phyloP scores from a whole-genome alignment of 495 filamentous ascomycete species.

The Neurospora sp. region DNA sequence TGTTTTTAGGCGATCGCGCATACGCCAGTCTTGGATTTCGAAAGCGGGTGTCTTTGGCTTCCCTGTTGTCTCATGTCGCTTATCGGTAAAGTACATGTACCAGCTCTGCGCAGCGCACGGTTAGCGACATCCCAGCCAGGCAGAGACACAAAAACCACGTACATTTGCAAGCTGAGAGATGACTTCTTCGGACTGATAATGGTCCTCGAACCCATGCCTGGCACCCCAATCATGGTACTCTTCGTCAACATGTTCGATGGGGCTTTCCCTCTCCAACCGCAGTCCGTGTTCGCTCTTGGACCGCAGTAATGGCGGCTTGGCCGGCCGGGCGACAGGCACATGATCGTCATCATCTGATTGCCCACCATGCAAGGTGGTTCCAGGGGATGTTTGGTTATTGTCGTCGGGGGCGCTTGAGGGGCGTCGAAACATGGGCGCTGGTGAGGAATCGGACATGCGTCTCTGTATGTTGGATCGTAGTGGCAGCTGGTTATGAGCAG shows the following conservation, averaged over 20 bases:
- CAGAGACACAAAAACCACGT: conserved; percentile 20
- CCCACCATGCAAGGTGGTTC: conserved; percentile 1
- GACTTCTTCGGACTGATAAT: conserved; percentile 57
- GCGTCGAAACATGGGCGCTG: conserved; percentile 10
- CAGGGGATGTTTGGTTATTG: conserved; percentile 6
- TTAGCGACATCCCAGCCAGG: conserved; percentile 6
- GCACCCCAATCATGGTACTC: conserved; percentile 42
- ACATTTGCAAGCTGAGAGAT: conserved; percentile 47
- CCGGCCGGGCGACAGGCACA: conserved; percentile 20
- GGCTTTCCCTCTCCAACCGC: conserved; percentile 26
- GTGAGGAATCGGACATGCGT: conserved; percentile 4
- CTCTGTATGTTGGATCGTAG: not conserved
- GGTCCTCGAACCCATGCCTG: conserved; percentile 59
- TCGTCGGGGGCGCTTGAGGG: conserved; percentile 25
- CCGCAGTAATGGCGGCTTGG: conserved; percentile 50
- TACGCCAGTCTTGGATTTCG: conserved; percentile 84
- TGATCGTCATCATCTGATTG: conserved; percentile 13
- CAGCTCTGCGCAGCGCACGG: conserved; percentile 50
- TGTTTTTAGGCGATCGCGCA: conserved; percentile 92
- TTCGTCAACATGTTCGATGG: conserved; percentile 27
- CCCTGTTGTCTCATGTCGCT: conserved; percentile 92
- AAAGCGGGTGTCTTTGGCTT: conserved; percentile 56
- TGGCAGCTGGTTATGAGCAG: conserved; percentile 1
- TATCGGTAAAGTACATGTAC: conserved; percentile 99
- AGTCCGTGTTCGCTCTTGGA: conserved; percentile 65